Conservation (phyloP, 345 rosid genomes). For the Eucalyptus curtisii region DNA sequence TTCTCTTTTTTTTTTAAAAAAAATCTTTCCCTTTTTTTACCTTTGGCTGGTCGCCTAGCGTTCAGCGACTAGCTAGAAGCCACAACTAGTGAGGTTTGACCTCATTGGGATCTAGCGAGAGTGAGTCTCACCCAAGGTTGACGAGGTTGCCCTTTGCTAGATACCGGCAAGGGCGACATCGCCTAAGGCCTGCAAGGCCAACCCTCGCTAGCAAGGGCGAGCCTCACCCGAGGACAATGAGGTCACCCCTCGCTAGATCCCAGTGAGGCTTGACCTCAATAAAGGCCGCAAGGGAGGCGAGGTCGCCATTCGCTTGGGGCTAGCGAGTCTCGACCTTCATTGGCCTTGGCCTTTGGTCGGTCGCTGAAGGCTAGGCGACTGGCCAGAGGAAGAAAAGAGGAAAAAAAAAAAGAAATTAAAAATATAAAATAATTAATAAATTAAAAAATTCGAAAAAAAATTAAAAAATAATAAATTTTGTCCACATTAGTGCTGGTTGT, state of each 20-base stretch:
- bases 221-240: fast-evolving
- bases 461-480: too few relatives aligned
- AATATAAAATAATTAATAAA: too few relatives aligned
- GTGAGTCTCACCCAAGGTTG: fast-evolving
- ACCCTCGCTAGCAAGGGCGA: too few relatives aligned
- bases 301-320: too few relatives aligned
- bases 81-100: too few relatives aligned
- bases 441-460: fast-evolving
- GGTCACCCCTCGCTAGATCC: too few relatives aligned
- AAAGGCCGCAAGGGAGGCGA: fast-evolving
- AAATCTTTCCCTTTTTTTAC: too few relatives aligned
- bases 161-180: fast-evolving
- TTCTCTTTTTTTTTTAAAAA: fast-evolving
- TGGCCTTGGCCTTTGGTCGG: fast-evolving
- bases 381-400: too few relatives aligned
- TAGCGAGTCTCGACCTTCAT: fast-evolving
- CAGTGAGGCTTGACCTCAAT: too few relatives aligned
- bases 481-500: fast-evolving
- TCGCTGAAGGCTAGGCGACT: too few relatives aligned
- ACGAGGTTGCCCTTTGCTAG: fast-evolving
- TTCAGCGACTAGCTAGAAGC: fast-evolving
- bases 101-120: fast-evolving
- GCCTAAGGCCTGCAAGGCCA: fast-evolving
- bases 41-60: fast-evolving
- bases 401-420: too few relatives aligned